phyloP scores from a whole-genome alignment of 1,284 basidiomycete genomes.

The Marasmius oreades region DNA sequence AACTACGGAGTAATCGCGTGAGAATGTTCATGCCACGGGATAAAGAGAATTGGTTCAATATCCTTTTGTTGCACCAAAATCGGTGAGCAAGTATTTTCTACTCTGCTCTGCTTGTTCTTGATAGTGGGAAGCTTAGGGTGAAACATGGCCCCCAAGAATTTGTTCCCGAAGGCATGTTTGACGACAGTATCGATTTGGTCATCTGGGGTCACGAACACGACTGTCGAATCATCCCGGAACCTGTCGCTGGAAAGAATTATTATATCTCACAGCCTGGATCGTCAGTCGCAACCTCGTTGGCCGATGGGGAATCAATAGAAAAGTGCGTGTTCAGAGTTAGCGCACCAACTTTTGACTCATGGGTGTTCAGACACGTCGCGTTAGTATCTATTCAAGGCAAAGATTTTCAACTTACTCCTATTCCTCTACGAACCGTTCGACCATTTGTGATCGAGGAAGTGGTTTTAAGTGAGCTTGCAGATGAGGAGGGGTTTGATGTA shows the following conservation, averaged over 20 bases:
- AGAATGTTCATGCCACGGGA: slow-evolving; percentile 94
- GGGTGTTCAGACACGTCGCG: slow-evolving; percentile 72
- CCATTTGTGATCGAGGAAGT: slow-evolving; percentile 95
- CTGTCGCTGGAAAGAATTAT: slow-evolving; percentile 89
- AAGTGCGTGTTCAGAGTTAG: slow-evolving; percentile 55
- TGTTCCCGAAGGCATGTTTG: slow-evolving; percentile 96
- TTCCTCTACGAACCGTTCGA: slow-evolving; percentile 87
- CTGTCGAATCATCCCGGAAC: slow-evolving; percentile 87
- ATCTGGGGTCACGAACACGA: slow-evolving; percentile 99
- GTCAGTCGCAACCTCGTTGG: slow-evolving; percentile 89
- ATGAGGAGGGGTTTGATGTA: slow-evolving; percentile 72
- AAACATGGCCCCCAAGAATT: slow-evolving; percentile 91
- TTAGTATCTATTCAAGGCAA: slow-evolving; percentile 83
- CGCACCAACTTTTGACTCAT: slow-evolving; percentile 9
- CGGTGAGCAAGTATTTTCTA: slow-evolving; percentile 50
- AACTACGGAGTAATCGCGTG: slow-evolving; percentile 90
- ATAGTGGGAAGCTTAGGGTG: slow-evolving; percentile 51
- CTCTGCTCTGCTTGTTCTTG: background rate
- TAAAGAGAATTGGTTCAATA: slow-evolving; percentile 93
- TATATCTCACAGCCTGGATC: slow-evolving; percentile 94
- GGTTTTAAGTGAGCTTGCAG: slow-evolving; percentile 69
- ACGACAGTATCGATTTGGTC: slow-evolving; percentile 91
- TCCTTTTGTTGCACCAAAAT: slow-evolving; percentile 94
- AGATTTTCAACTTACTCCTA: slow-evolving; percentile 81
- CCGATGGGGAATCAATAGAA: slow-evolving; percentile 85